Evolutionary conservation across 768 basidiomycete species (phyloP), one percentile per base, ranked within the genome.

Genomic region (Boletus rufocinnamomeus): DNA sequence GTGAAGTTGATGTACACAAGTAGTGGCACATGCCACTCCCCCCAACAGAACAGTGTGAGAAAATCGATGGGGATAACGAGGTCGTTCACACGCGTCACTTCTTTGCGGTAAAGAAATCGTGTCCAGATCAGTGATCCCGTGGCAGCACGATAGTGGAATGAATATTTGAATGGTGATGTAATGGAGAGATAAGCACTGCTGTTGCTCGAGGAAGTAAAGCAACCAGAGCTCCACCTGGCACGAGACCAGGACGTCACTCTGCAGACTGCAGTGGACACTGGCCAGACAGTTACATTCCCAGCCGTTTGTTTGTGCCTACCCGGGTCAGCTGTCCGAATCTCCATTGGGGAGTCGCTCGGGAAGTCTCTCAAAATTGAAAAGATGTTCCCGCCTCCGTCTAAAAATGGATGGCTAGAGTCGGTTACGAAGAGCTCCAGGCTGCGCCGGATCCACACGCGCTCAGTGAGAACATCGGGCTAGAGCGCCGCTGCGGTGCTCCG

Each of bases 31-130:
- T 37, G 35, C 35, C 10, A 10, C 10, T 34, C n/a, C n/a, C n/a
- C n/a, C 8, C 17, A 11, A 14, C n/a, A n/a, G n/a, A n/a, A n/a
- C n/a, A n/a, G n/a, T 23, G 58, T 59, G 58, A 52, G 58, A 59
- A 44, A 37, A 45, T 44, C 41, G 21, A 37, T 61, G 43, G 50
- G 27, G 27, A 28, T 35, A 37, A 28, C n/a, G 30, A 35, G 21
- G 32, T 23, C 27, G 8, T 25, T 60, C 57, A 44, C 53, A 34
- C 30, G 52, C 9, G 10, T 3, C 21, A 23, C 10, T 30, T 6
- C 11, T 10, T 23, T 30, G 30, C 13, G 16, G 9, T 28, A 25
- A 43, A 41, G 25, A 16, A n/a, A 27, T 27, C 14, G 3, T 21
- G 21, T 49, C 37, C 4, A 32, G 28, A 54, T 53, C 38, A 30